Base-by-base conservation (phyloP, 441 rosid species). In the Brassica hybrid region DNA sequence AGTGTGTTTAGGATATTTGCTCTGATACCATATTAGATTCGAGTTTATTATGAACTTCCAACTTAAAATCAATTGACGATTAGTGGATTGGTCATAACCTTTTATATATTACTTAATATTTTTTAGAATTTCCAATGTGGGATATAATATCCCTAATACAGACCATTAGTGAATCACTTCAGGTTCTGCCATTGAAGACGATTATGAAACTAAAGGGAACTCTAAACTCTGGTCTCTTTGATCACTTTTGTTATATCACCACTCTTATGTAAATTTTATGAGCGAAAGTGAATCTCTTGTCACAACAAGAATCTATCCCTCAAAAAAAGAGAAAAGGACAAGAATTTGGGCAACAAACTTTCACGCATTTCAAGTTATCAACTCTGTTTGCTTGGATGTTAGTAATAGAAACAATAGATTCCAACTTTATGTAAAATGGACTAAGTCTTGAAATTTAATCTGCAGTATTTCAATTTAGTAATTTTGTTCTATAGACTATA, bases 131-230 rank as follows among this genome's bases (percentile, higher is more conserved):
- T 19, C 1, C 2, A 2, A 19, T 19, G 21, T 19, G 21, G 1
- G 21, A 19, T 19, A 19, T 19, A 19, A 19, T 19, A 19, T 19
- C 21, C 21, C 21, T 19, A 19, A 19, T 19, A 19, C 21, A 19
- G 1, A 92, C 96, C 98, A 91, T 27, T 91, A 84, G 58, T 94
- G 97, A 48, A 92, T 92, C 77, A 92, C 90, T 76, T 82, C 88
- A 11, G 66, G 60, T 23, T 73, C 81, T 14, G 69, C 74, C 84
- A 79, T 76, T 70, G 69, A 69, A 1, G 58, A 75, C 17, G 63
- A 69, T 36, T 61, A 67, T 50, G 71, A 67, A 52, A 67, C 65
- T 12, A 48, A 43, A 72, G 16, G 0, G 6, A 68, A 76, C 70
- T 52, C 68, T 50, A 43, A 62, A 41, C 43, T 76, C 45, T 64